phyloP scores from a whole-genome alignment of 2,329 filamentous ascomycete genomes.

The Calonectria leucothoes region DNA sequence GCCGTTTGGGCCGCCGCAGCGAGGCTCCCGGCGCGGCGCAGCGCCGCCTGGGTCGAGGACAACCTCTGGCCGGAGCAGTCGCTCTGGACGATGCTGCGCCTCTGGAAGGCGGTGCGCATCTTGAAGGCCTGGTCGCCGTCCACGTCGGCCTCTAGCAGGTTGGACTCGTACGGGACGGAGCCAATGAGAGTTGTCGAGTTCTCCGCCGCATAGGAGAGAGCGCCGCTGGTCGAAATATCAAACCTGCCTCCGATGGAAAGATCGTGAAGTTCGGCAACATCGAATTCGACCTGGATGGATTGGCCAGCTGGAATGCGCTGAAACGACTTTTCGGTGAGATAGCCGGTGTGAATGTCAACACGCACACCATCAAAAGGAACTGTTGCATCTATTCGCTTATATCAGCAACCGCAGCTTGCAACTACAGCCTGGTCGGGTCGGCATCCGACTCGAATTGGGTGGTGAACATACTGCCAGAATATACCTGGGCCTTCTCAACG shows the following conservation, averaged over 20 bases:
- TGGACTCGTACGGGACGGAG: slow-evolving; percentile 67
- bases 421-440: no score
- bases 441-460: background rate
- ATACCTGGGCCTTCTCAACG: slow-evolving; percentile 65
- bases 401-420: background rate
- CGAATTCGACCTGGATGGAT: slow-evolving; percentile 64
- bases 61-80: slow-evolving; percentile 65
- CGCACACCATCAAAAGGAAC: slow-evolving; percentile 66
- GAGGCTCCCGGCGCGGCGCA: slow-evolving; percentile 65
- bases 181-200: slow-evolving; percentile 65
- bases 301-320: slow-evolving; percentile 59
- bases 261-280: slow-evolving; percentile 67
- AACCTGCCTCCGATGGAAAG: slow-evolving; percentile 64
- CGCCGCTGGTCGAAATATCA: slow-evolving; percentile 66
- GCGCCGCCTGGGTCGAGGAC: slow-evolving; percentile 59
- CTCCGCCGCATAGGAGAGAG: slow-evolving; percentile 65
- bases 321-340: slow-evolving; percentile 62
- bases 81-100: slow-evolving; percentile 63
- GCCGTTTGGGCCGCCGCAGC: slow-evolving; percentile 64
- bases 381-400: slow-evolving; percentile 45
- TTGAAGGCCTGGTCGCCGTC: slow-evolving; percentile 66
- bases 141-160: slow-evolving; percentile 67
- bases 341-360: slow-evolving; percentile 57
- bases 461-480: slow-evolving; percentile 52
- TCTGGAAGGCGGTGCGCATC: slow-evolving; percentile 60